Percentiles rank a stretch among this genome's conserved stretches.
Evolutionary conservation across 148 eudicot genomes (phyloP).

Genomic region (Spergularia marina): DNA sequence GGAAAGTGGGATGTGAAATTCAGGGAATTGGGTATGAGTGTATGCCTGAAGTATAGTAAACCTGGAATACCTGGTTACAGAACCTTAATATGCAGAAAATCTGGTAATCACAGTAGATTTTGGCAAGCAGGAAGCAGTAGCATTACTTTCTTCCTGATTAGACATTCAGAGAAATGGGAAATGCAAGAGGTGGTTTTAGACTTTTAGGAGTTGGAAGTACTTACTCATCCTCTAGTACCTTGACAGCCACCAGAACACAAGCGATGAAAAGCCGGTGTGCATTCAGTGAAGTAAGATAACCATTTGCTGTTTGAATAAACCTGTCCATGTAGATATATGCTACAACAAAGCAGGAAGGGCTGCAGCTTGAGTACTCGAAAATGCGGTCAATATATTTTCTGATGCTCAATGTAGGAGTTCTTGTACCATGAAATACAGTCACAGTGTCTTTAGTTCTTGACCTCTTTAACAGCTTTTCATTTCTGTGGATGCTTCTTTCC

Average conservation of each 20-base stretch:
- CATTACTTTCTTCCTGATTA: no score
- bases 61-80: no score
- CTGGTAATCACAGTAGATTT: no score
- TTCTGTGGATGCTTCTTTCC: conserved; percentile 37
- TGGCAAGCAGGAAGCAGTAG: no score
- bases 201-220: conserved; percentile 6
- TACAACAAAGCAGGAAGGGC: conserved; percentile 51
- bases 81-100: no score
- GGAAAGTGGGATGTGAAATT: no score
- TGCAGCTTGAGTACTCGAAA: conserved; percentile 45
- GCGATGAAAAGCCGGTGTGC: conserved; percentile 55
- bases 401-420: conserved; percentile 42
- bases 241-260: conserved; percentile 40
- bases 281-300: conserved; percentile 38
- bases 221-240: conserved; percentile 53
- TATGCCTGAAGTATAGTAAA: no score
- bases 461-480: conserved; percentile 34
- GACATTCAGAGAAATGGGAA: background rate
- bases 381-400: conserved; percentile 38
- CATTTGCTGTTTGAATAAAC: conserved; percentile 21
- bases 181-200: background rate
- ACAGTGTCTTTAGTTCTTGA: conserved; percentile 25
- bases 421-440: conserved; percentile 47
- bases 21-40: no score
- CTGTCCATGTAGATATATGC: conserved; percentile 44